phyloP scores from a whole-genome alignment of 2,329 filamentous ascomycete species.

The Aaosphaeria pasadenensis region DNA sequence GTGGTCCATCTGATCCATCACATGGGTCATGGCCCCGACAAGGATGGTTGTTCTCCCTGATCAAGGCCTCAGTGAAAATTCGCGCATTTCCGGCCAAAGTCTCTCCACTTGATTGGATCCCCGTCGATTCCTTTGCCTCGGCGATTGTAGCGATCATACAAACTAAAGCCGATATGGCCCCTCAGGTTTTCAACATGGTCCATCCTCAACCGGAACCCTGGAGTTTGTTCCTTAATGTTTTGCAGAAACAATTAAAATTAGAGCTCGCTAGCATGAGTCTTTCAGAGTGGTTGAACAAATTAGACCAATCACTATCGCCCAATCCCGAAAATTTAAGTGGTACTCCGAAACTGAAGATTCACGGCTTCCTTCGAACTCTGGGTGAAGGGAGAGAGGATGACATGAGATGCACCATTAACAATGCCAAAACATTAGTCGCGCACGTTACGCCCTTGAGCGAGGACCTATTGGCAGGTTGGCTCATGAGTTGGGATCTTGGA shows the following conservation, averaged over 20 bases:
- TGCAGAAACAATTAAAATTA: background rate
- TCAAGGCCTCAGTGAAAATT: constrained; percentile 3
- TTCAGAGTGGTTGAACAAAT: background rate
- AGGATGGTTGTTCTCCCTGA: constrained; percentile 9
- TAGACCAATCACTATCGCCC: background rate
- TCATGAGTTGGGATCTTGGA: background rate
- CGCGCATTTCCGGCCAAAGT: constrained; percentile 5
- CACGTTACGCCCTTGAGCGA: background rate
- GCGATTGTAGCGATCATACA: constrained; percentile 2
- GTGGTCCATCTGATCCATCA: constrained; percentile 1
- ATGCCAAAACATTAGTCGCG: background rate
- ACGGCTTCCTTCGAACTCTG: background rate
- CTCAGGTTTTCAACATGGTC: background rate
- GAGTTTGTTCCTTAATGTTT: background rate
- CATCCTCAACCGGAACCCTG: background rate
- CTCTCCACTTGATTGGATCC: constrained; percentile 12
- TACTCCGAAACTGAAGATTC: background rate
- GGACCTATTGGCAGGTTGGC: background rate
- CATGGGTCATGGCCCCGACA: constrained; percentile 5
- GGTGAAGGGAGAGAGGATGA: background rate
- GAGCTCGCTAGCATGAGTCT: background rate
- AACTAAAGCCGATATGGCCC: background rate
- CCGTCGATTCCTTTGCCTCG: constrained; percentile 9
- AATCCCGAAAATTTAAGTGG: background rate
- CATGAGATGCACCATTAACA: background rate